Conservation (phyloP, 768 basidiomycete species). For the Termitomyces sp. region DNA sequence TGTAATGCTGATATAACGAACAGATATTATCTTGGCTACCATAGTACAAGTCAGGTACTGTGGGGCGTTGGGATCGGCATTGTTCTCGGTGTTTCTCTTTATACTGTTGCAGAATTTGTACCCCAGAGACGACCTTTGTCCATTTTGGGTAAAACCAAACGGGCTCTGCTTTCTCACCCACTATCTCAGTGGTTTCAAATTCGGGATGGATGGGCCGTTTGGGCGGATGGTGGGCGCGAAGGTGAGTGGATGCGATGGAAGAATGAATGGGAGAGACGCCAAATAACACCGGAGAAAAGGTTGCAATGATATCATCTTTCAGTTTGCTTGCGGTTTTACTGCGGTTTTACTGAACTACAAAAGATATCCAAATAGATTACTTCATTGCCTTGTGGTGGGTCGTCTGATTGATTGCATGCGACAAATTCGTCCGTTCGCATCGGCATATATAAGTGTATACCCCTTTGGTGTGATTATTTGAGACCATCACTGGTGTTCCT, state of each 20-base stretch:
- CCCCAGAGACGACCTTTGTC: slow-evolving; percentile 51
- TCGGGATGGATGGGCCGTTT: slow-evolving; percentile 79
- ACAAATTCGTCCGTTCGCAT: not conserved
- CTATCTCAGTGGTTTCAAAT: slow-evolving; percentile 62
- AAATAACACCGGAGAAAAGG: slow-evolving; percentile 15
- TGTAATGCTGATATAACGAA: not conserved
- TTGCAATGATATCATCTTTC: slow-evolving; percentile 10
- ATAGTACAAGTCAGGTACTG: slow-evolving; percentile 62
- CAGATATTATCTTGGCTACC: slow-evolving; percentile 71
- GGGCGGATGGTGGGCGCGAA: slow-evolving; percentile 74
- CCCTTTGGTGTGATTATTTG: not conserved
- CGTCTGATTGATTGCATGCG: not conserved
- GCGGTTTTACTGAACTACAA: not conserved
- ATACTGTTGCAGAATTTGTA: slow-evolving; percentile 51
- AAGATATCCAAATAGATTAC: not conserved
- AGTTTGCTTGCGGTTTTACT: not conserved
- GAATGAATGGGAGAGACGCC: slow-evolving; percentile 42
- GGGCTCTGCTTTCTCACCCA: slow-evolving; percentile 47
- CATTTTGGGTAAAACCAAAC: slow-evolving; percentile 42
- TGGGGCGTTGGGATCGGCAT: slow-evolving; percentile 72
- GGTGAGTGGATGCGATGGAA: slow-evolving; percentile 68
- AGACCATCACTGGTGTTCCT: not conserved
- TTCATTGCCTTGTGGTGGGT: not conserved
- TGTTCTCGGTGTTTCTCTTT: slow-evolving; percentile 46
- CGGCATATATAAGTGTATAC: not conserved